Conservation (phyloP, 306 rosid species). For the Cicer yamashitae region DNA sequence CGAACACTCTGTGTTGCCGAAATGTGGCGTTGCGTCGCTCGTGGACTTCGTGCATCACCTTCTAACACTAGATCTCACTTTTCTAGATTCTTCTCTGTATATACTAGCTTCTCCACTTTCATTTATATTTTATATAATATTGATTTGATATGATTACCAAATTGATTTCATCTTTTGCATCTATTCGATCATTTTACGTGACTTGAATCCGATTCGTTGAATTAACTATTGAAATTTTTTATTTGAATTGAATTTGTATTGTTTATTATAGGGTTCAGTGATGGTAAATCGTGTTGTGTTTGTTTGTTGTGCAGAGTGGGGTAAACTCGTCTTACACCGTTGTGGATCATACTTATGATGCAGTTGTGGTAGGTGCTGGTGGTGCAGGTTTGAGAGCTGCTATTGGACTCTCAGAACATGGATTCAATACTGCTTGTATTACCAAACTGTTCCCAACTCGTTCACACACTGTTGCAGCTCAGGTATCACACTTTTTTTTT, state of each 20-base stretch:
- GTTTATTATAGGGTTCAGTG: not conserved
- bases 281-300: slow-evolving; percentile 23
- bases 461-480: slow-evolving; percentile 98
- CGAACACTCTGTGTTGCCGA: not conserved
- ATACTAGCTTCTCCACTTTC: not conserved
- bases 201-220: not conserved
- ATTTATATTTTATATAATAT: too few relatives aligned
- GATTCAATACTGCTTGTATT: slow-evolving; percentile 95
- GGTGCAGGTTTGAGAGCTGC: slow-evolving; percentile 98
- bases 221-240: not conserved
- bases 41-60: slow-evolving; percentile 55
- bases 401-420: slow-evolving; percentile 93
- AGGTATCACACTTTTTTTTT: slow-evolving; percentile 50
- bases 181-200: slow-evolving; percentile 4
- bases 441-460: slow-evolving; percentile 98
- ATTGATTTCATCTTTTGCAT: too few relatives aligned
- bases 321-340: slow-evolving; percentile 72
- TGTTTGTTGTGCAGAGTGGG: slow-evolving; percentile 58
- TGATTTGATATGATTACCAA: too few relatives aligned
- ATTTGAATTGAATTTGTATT: slow-evolving; percentile 16
- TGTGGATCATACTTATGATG: slow-evolving; percentile 92
- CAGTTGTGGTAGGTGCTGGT: slow-evolving; percentile 94
- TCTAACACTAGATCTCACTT: slow-evolving; percentile 63
- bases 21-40: slow-evolving; percentile 97
- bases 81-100: slow-evolving; percentile 83